Percentiles rank a stretch among this genome's conserved stretches.
phyloP scores from a whole-genome alignment of 495 filamentous ascomycete genomes.

The Stereocaulon alpinum region DNA sequence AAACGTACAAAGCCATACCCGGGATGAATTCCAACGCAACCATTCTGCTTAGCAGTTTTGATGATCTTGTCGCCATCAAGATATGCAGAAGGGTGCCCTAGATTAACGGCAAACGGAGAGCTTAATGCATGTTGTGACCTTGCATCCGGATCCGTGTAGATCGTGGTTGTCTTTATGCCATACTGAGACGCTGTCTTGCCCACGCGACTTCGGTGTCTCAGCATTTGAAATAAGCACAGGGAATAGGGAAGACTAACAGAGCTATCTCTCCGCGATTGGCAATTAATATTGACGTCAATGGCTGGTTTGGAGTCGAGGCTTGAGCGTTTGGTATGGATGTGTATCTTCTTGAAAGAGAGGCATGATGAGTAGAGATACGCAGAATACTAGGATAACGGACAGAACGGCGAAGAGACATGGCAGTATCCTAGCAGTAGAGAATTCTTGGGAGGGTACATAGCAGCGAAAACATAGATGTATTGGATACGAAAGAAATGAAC shows the following conservation, averaged over 20 bases:
- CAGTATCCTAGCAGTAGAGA: neutral
- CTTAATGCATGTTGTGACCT: conserved; percentile 78
- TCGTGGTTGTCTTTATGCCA: conserved; percentile 86
- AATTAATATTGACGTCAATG: conserved; percentile 81
- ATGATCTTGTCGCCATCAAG: conserved; percentile 91
- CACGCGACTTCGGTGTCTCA: conserved; percentile 49
- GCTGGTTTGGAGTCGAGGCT: conserved; percentile 22
- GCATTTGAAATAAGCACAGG: neutral
- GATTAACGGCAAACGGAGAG: conserved; percentile 69
- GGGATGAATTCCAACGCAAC: conserved; percentile 85
- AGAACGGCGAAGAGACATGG: conserved; percentile 9
- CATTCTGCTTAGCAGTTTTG: conserved; percentile 67
- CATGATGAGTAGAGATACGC: conserved; percentile 21
- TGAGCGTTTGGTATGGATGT: neutral
- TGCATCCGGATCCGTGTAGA: conserved; percentile 90
- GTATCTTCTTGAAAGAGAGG: neutral
- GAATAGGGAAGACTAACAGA: conserved; percentile 39
- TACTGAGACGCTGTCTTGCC: conserved; percentile 73
- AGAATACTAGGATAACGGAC: conserved; percentile 24
- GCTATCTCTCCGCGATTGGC: conserved; percentile 97
- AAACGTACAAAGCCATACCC: conserved; percentile 84
- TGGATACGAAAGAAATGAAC: neutral
- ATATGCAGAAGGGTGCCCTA: conserved; percentile 74
- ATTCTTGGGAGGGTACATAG: neutral
- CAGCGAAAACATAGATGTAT: neutral